These are phyloP conservation scores for Candida fluviatilis DNA, from an alignment of 805 yeast species.

Conservation along the genomic window DNA sequence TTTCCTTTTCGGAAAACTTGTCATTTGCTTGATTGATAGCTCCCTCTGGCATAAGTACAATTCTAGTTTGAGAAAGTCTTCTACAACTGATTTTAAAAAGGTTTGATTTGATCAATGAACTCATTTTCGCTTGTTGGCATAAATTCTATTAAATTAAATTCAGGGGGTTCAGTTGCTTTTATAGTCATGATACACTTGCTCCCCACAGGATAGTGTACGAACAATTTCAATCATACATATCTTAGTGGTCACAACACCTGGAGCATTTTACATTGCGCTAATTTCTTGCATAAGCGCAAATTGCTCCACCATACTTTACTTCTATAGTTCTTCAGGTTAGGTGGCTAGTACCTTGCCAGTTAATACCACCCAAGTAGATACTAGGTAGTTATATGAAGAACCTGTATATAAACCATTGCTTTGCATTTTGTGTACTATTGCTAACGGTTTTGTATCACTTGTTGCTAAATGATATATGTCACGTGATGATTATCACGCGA, in stretches of 20 bases:
- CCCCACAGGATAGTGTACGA: constrained; percentile 1
- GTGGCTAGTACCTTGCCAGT: too few relatives aligned
- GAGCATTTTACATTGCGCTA: too few relatives aligned
- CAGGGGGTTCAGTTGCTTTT: background rate
- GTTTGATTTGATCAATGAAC: constrained; percentile 1
- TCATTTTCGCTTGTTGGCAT: background rate
- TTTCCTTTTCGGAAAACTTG: constrained; percentile 72
- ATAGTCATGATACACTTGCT: background rate
- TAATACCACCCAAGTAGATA: too few relatives aligned
- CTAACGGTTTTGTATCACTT: background rate
- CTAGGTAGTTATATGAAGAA: too few relatives aligned
- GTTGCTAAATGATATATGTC: too few relatives aligned
- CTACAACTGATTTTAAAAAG: constrained; percentile 7
- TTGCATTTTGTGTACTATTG: too few relatives aligned
- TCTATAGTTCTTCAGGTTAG: too few relatives aligned
- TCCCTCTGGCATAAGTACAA: constrained; percentile 19
- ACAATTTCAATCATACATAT: background rate
- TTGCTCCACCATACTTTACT: too few relatives aligned
- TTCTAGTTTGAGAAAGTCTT: constrained; percentile 26
- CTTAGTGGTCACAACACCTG: too few relatives aligned
- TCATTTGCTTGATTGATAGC: constrained; percentile 21
- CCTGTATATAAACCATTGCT: too few relatives aligned
- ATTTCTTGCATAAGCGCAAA: too few relatives aligned
- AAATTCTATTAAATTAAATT: background rate
- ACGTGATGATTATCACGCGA: too few relatives aligned